Conservation (phyloP, 2,329 filamentous ascomycete genomes). For the Cryphonectria parasitica region DNA sequence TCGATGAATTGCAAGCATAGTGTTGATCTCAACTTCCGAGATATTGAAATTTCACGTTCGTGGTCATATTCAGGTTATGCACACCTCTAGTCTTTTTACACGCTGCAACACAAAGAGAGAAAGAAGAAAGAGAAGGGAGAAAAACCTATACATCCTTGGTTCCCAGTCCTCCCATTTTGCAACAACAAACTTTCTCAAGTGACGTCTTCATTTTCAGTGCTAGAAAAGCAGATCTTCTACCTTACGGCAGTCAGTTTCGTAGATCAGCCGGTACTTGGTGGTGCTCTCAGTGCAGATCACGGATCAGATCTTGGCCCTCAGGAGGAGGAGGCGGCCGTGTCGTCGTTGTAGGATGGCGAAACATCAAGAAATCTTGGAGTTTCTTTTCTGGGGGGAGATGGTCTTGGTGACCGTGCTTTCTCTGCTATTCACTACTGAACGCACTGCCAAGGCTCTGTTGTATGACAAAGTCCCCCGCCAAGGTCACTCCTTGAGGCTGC, state of each 20-base stretch:
- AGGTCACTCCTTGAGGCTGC: slow-evolving; percentile 10
- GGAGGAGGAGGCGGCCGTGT: not conserved
- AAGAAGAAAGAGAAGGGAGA: no score
- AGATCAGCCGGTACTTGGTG: not conserved
- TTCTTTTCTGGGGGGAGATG: not conserved
- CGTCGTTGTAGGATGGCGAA: not conserved
- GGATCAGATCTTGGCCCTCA: not conserved
- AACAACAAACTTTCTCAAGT: not conserved
- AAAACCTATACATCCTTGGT: no score
- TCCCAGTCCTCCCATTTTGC: not conserved
- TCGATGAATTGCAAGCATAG: no score
- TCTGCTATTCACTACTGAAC: not conserved
- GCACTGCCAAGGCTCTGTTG: not conserved
- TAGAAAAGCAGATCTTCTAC: no score
- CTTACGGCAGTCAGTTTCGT: not conserved
- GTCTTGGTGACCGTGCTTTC: not conserved
- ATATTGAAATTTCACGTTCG: not conserved
- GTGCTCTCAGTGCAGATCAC: not conserved
- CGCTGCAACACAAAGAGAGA: not conserved
- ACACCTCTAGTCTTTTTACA: no score
- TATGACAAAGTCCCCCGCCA: not conserved
- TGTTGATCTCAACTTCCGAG: not conserved
- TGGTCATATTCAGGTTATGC: not conserved
- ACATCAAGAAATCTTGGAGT: not conserved
- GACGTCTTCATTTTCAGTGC: no score